Evolutionary conservation across 2,329 filamentous ascomycete species (phyloP), one percentile per base, ranked within the genome.

Genomic region (Ceratocystis eucalypticola): DNA sequence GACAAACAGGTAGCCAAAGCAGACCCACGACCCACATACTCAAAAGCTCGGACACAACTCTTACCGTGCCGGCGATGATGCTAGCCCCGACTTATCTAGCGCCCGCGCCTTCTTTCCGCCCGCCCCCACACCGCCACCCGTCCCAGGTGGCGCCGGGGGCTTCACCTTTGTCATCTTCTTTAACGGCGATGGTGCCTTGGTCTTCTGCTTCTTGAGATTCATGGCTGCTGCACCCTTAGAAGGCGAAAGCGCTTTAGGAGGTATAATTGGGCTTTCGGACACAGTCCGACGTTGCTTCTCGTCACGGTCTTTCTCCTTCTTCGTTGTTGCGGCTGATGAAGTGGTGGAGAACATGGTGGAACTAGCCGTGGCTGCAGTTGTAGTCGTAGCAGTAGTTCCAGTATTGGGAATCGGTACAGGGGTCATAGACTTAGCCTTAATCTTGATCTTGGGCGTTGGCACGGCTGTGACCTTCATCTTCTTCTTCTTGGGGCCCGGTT

Each of bases 61-160:
- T 55, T 25, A 55, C 25, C 50, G 25, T 15, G 50, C 59, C 30
- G 37, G 61, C 48, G 82, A 84, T 0, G 82, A 84, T 68, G 83
- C 72, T 0, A 80, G 80, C 20, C 79, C 82, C 0, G 81, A 83
- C 50, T 81, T 83, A 71, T 84, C 82, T 17, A 81, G 83, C 69
- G 79, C 66, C 33, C 66, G 77, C 50, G 77, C 72, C 70, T 78
- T 79, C 71, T 78, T 79, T 0, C 59, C 59, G 10, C 65, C 33
- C 2, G n/a, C 5, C 6, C 45, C 59, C 20, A 25, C 22, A 2
- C 50, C 50, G n/a, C n/a, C 50, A 10, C 50, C 50, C 8, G 50
- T 20, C 20, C 20, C 50, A 6, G 76, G 70, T 7, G 77, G 77
- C 65, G 75, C 78, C 64, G 74, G 73, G 37, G 70, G 72, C 70